Conservation (phyloP, 352 stramenopile species). For the Pythium dissotocum region DNA sequence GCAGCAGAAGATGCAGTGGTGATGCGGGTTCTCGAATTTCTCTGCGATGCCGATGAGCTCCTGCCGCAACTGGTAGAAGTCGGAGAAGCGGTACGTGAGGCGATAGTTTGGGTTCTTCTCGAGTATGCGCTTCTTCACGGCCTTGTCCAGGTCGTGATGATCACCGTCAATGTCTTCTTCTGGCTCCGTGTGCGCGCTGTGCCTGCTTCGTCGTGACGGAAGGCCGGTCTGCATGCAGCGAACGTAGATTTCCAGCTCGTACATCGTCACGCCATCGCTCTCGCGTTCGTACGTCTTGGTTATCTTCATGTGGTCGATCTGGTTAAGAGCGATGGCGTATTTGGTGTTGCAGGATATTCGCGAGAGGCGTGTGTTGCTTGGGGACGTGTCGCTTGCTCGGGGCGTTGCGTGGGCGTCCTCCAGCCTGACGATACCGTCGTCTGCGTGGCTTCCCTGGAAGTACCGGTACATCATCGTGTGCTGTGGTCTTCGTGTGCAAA, state of each 20-base stretch:
- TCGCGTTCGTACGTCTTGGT: conserved; percentile 35
- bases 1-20: conserved; percentile 55
- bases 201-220: conserved; percentile 17
- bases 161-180: neutral
- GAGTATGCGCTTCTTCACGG: conserved; percentile 26
- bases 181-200: neutral
- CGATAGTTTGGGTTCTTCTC: conserved; percentile 36
- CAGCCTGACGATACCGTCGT: neutral
- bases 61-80: conserved; percentile 49
- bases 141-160: conserved; percentile 25
- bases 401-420: conserved; percentile 6
- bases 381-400: conserved; percentile 12
- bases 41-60: conserved; percentile 33
- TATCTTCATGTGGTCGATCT: conserved; percentile 56
- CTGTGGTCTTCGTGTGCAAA: neutral
- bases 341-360: conserved; percentile 53
- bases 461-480: neutral
- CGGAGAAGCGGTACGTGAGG: conserved; percentile 52
- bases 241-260: conserved; percentile 53
- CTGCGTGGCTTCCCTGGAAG: neutral
- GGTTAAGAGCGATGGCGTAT: conserved; percentile 57
- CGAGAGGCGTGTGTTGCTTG: conserved; percentile 29
- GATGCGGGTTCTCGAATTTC: conserved; percentile 30
- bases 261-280: conserved; percentile 46
- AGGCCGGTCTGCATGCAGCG: conserved; percentile 48